Base-by-base conservation (phyloP, 768 basidiomycete species). In the Boletus subcaerulescens region DNA sequence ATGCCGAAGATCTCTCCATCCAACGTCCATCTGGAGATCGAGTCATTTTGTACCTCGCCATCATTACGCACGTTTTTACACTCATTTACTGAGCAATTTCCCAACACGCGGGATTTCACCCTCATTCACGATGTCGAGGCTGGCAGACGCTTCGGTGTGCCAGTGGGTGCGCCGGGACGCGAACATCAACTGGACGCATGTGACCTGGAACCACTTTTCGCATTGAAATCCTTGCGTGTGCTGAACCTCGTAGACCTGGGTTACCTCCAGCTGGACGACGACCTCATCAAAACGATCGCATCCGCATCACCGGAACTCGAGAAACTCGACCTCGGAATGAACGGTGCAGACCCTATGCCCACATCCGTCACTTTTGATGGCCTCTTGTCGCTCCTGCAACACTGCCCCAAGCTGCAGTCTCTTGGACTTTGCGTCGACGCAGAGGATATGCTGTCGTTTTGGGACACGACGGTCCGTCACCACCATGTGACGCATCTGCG, bases 91-190 rank as follows among this genome's bases (percentile, higher is more conserved):
- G 29, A 17, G 0, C 59, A 52, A 24, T 64, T 61, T 24, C 57
- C 62, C 2, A 17, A 44, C 43, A 56, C 53, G 3, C 60, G 39
- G 13, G 33, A 42, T 8, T 61, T 65, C 38, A 66, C 65, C 31
- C 65, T 65, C 47, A 57, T 66, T 17, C 59, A 65, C 17, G 65
- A 66, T 12, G 29, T 53, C 32, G 20, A 5, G 15, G 65, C 65
- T 15, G 20, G 56, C 14, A 55, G 47, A 47, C 65, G 65, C 32
- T 64, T 66, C 20, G 65, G 65, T 38, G 43, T 61, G 11, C 65
- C 46, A 15, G 57, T 41, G 0, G 39, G 52, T 17, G 13, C 29
- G 14, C 65, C 65, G 2, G 52, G 65, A 22, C 65, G 65, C 24
- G 59, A 57, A n/a, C 55, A 65, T 17, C 47, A 47, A 1, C 45